Conservation (phyloP, 2,329 filamentous ascomycete genomes). For the Penicillium expansum region DNA sequence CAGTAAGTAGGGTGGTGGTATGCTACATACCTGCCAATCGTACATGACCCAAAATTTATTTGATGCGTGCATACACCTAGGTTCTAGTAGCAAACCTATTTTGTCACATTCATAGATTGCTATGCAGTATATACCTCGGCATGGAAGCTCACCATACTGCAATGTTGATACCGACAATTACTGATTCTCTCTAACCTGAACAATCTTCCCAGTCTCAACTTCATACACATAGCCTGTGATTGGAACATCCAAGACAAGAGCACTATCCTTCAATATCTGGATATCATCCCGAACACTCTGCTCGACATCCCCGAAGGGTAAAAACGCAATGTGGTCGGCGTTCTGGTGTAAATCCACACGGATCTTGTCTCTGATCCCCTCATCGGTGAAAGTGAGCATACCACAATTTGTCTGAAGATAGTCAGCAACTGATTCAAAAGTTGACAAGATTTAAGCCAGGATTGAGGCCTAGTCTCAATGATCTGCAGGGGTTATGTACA, state of each 20-base stretch:
- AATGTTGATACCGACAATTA: not conserved
- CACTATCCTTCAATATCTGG: conserved; percentile 56
- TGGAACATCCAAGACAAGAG: conserved; percentile 59
- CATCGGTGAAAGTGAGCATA: conserved; percentile 65
- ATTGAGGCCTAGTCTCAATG: not conserved
- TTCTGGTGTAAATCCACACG: conserved; percentile 51
- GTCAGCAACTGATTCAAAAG: not conserved
- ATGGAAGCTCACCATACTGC: not conserved
- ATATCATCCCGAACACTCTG: conserved; percentile 63
- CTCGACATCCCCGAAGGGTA: conserved; percentile 64
- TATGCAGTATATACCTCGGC: not conserved
- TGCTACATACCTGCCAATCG: not conserved
- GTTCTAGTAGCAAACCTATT: not conserved
- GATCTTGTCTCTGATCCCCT: conserved; percentile 61
- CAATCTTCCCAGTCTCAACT: conserved; percentile 67
- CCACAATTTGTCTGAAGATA: conserved; percentile 60
- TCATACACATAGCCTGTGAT: conserved; percentile 77
- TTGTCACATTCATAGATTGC: not conserved
- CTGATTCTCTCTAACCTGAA: conserved; percentile 39
- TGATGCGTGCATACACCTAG: not conserved
- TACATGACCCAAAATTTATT: not conserved
- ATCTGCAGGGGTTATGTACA: conserved; percentile 16
- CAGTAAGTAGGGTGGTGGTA: not conserved
- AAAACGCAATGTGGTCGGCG: conserved; percentile 57
- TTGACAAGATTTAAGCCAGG: not conserved